Conservation (phyloP, 73 alveolate species). For the Paramecium tetraurelia region DNA sequence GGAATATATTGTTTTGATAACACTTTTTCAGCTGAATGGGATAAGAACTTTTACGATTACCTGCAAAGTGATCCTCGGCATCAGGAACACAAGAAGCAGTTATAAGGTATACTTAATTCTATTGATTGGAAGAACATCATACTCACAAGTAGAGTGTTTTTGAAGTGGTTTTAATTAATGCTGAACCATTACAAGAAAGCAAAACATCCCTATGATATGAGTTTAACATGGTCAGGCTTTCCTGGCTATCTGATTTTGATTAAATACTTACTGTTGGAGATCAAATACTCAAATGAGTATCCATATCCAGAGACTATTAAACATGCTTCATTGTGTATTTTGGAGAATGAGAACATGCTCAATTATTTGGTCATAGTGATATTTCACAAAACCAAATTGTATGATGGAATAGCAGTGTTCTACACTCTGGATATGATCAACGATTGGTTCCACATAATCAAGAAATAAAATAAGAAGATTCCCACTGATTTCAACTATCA, state of each 20-base stretch:
- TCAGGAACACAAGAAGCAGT: neutral
- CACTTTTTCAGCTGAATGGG: conserved; percentile 44
- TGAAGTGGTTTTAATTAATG: conserved; percentile 19
- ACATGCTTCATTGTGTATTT: neutral
- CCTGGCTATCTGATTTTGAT: neutral
- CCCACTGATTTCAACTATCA: conserved; percentile 38
- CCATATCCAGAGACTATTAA: conserved; percentile 20
- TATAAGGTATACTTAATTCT: neutral
- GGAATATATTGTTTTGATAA: neutral
- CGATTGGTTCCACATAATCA: neutral
- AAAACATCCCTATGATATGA: neutral
- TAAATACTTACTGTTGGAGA: neutral
- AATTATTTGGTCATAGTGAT: neutral
- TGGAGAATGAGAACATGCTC: conserved; percentile 22
- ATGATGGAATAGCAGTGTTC: conserved; percentile 32
- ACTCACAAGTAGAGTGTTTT: neutral
- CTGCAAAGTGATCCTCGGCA: neutral
- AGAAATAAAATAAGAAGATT: neutral
- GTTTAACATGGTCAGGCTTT: conserved; percentile 22
- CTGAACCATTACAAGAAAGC: conserved; percentile 16
- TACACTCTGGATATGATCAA: conserved; percentile 1
- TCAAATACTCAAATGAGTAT: neutral
- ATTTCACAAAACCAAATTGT: conserved; percentile 19
- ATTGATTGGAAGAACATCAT: conserved; percentile 11
- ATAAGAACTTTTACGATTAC: conserved; percentile 7